These are phyloP conservation scores for Rhizoctonia solani DNA, from an alignment of 1,284 basidiomycete genomes.

Conservation along the genomic window DNA sequence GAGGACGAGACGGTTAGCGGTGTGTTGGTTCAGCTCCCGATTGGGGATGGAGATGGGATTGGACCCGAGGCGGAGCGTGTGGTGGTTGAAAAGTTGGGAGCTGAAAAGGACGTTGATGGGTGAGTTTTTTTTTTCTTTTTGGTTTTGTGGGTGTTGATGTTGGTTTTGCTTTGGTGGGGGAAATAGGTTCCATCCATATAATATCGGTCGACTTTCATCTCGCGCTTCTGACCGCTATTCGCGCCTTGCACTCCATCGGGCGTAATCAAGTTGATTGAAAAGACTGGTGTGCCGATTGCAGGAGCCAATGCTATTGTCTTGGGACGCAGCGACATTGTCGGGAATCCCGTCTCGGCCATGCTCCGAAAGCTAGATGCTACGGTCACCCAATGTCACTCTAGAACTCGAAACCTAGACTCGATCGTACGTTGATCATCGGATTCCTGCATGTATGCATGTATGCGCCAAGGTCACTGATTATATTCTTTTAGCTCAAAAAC, in stretches of 20 bases:
- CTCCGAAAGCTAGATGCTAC: constrained; percentile 91
- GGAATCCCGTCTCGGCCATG: constrained; percentile 91
- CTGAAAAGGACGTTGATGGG: constrained; percentile 98
- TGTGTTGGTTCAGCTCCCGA: constrained; percentile 96
- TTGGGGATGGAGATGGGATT: constrained; percentile 85
- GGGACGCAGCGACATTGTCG: constrained; percentile 97
- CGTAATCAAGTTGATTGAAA: constrained; percentile 87
- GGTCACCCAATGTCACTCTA: constrained; percentile 96
- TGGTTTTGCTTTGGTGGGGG: no score
- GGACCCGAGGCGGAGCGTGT: constrained; percentile 82
- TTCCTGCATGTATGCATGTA: no score
- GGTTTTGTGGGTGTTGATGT: not conserved
- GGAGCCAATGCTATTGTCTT: constrained; percentile 90
- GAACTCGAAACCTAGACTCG: constrained; percentile 77
- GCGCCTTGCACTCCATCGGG: constrained; percentile 96
- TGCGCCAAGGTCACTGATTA: constrained; percentile 3
- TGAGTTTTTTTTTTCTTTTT: constrained; percentile 46
- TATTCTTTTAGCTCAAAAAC: constrained; percentile 62
- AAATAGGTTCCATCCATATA: constrained; percentile 93
- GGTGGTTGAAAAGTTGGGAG: constrained; percentile 93
- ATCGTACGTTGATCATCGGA: constrained; percentile 62
- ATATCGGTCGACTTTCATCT: constrained; percentile 94
- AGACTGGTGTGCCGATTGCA: constrained; percentile 72
- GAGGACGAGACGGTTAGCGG: constrained; percentile 83
- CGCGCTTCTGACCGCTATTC: constrained; percentile 91